phyloP scores from a whole-genome alignment of 768 basidiomycete species.

The Collybiopsis confluens region DNA sequence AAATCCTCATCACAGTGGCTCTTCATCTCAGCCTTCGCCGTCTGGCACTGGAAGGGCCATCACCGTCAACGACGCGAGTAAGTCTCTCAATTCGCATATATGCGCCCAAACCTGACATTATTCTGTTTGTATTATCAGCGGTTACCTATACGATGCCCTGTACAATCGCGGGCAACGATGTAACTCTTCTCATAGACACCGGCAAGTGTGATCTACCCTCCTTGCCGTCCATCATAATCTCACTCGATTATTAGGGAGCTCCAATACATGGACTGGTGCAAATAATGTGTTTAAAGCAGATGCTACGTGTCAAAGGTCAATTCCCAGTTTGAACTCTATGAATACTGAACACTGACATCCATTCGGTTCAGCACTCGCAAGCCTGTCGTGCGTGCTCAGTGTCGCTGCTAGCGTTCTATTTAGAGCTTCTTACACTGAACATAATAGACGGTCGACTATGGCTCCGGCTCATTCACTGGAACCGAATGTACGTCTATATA shows the following conservation, averaged over 20 bases:
- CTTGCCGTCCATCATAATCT: neutral
- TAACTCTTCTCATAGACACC: constrained; percentile 54
- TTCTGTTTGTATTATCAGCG: constrained; percentile 18
- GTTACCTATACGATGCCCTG: constrained; percentile 53
- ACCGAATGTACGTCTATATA: constrained; percentile 29
- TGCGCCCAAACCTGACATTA: neutral
- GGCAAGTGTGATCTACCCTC: constrained; percentile 20
- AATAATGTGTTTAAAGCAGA: constrained; percentile 9
- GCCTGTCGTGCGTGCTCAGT: neutral
- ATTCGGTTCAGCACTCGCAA: constrained; percentile 29
- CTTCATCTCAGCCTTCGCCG: neutral
- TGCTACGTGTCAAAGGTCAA: neutral
- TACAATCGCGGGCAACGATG: constrained; percentile 47
- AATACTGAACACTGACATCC: neutral
- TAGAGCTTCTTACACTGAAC: neutral
- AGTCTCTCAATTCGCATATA: constrained; percentile 4
- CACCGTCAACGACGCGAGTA: constrained; percentile 54
- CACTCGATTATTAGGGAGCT: too few relatives aligned
- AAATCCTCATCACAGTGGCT: constrained; percentile 11
- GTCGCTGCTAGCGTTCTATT: neutral
- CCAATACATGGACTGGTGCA: constrained; percentile 72
- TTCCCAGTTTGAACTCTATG: neutral
- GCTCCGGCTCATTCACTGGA: constrained; percentile 50
- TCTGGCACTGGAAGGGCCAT: constrained; percentile 28
- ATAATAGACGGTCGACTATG: constrained; percentile 51